Conservation (phyloP, 441 rosid species). For the Syzygium malaccense region DNA sequence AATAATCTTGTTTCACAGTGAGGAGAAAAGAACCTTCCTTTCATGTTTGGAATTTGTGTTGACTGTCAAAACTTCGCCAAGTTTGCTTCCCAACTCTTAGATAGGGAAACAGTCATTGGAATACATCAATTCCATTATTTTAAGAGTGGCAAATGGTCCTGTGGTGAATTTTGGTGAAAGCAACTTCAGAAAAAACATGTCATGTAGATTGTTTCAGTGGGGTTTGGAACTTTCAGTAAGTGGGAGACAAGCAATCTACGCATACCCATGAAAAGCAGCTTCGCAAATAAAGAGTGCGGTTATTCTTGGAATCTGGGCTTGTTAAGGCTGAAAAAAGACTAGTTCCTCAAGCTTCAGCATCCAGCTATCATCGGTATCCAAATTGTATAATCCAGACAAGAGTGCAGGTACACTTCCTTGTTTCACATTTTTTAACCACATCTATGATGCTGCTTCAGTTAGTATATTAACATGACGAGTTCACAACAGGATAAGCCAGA, state of each 20-base stretch:
- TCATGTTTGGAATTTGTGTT: constrained; percentile 7
- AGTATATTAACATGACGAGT: background rate
- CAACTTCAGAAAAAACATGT: background rate
- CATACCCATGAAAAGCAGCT: background rate
- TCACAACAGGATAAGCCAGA: background rate
- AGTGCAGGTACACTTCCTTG: background rate
- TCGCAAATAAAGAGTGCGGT: background rate
- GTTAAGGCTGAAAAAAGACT: background rate
- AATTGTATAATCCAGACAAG: background rate
- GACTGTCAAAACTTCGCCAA: constrained; percentile 22
- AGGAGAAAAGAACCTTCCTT: constrained; percentile 20
- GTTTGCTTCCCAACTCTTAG: constrained; percentile 14
- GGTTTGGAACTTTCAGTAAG: background rate
- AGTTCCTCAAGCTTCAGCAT: background rate
- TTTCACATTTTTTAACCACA: background rate
- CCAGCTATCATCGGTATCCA: background rate
- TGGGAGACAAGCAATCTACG: background rate
- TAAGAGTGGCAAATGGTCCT: constrained; percentile 19
- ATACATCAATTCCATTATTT: constrained; percentile 21
- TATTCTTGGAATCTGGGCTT: background rate
- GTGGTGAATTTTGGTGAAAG: constrained; percentile 17
- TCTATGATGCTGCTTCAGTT: background rate
- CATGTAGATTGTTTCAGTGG: background rate
- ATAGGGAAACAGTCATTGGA: constrained; percentile 18
- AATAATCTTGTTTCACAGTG: constrained; percentile 20